Evolutionary conservation across 129 eudicot genomes (phyloP), one percentile per base, ranked within the genome.

Genomic region (Mikania micrantha): DNA sequence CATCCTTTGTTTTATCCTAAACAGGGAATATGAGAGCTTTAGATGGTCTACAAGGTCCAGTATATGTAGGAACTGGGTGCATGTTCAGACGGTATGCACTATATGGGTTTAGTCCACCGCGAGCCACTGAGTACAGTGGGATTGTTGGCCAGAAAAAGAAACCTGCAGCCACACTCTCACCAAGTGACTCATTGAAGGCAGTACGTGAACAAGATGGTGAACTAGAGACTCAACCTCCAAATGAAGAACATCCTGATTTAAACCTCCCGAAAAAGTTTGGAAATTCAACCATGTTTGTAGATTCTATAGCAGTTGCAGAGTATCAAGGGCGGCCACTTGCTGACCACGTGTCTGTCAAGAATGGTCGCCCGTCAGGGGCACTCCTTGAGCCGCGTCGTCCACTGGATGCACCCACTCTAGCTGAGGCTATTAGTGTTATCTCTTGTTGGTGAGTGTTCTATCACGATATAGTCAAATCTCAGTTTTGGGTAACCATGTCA

Each of bases 11-110:
- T 17, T 54, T 36, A 60, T 50, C n/a, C n/a, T n/a, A 12, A 78
- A 58, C 66, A 88, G 96, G 95, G 44, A 91, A 91, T 60, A 91
- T 91, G 97, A 79, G 97, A 79, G 97, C 97, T 15, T 22, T 91
- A 60, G 97, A 91, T 77, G 97, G 97, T 66, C 88, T 91, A 17
- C 96, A 91, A 78, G 97, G 97, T 40, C 96, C 95, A 1, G 95
- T 91, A 15, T 91, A 91, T n/a, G 97, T 91, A 16, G 97, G 97
- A 73, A 91, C 97, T 1, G 97, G 97, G 7, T 80, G 88, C 67
- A 85, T 91, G 97, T 91, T 91, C 42, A 57, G 97, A 68, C 65
- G 97, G 4, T 87, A 85, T 67, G 97, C 97, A 36, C 84, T 91
- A 2, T 91, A 91, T 6, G 97, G 97, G 3, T 91, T 91, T 66